A percentile compares a stretch with the other conserved stretches of the same genome.
phyloP scores from a whole-genome alignment of 257 asterid species.

The Henckelia pumila region DNA sequence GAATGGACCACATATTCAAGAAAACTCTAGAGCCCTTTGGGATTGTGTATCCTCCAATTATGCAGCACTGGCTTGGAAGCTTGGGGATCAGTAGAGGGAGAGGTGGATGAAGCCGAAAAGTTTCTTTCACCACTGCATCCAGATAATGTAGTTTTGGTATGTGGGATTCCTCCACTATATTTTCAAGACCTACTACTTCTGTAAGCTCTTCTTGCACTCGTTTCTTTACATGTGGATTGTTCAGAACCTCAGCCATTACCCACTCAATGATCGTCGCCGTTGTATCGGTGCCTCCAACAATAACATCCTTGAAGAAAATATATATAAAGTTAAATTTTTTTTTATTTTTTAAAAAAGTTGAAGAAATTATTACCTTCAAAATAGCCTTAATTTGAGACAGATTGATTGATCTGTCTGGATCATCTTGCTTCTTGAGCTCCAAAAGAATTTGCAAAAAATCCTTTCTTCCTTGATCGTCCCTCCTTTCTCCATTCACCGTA shows the following conservation, averaged over 20 bases:
- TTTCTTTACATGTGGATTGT: not conserved
- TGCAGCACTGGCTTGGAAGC: not conserved
- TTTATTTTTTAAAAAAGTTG: no score
- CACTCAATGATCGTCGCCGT: constrained; percentile 21
- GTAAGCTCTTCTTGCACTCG: constrained; percentile 9
- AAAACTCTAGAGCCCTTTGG: constrained; percentile 10
- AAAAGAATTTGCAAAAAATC: constrained; percentile 32
- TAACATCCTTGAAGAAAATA: constrained; percentile 4
- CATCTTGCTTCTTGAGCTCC: constrained; percentile 28
- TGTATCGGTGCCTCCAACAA: constrained; percentile 17
- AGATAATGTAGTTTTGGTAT: constrained; percentile 8
- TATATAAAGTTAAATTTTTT: no score
- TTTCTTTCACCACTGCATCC: constrained; percentile 19
- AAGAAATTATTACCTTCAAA: constrained; percentile 28
- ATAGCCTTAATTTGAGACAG: constrained; percentile 28
- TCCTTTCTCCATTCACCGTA: not conserved
- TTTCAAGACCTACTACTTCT: not conserved
- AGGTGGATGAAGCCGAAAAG: constrained; percentile 15
- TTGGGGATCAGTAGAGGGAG: constrained; percentile 14
- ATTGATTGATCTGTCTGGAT: not conserved
- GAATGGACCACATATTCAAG: constrained; percentile 1
- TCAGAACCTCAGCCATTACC: constrained; percentile 22
- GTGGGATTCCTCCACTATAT: constrained; percentile 11
- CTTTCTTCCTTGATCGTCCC: constrained; percentile 12
- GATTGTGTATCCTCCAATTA: constrained; percentile 16